Percentiles rank a stretch among this genome's conserved stretches.
phyloP scores from a whole-genome alignment of 495 filamentous ascomycete species.

The Hyaloscypha variabilis region DNA sequence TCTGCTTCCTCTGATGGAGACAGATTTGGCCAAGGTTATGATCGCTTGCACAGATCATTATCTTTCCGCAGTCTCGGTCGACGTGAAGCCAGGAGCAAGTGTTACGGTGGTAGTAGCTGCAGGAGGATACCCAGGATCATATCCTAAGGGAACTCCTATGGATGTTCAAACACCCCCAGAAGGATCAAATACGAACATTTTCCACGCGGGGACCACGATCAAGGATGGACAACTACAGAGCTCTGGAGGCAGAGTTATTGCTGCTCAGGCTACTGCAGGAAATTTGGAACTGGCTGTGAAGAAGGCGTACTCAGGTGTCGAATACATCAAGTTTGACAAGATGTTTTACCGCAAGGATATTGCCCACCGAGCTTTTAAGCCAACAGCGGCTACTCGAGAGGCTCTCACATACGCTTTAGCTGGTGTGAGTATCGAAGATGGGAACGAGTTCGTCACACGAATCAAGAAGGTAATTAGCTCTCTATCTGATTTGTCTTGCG shows the following conservation, averaged over 20 bases:
- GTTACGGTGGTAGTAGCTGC: slow-evolving; percentile 93
- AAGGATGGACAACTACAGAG: slow-evolving; percentile 66
- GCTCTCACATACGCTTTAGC: slow-evolving; percentile 90
- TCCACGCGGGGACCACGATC: slow-evolving; percentile 89
- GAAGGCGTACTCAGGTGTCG: slow-evolving; percentile 81
- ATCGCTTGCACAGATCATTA: slow-evolving; percentile 78
- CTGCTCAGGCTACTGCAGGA: slow-evolving; percentile 74
- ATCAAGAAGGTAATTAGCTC: slow-evolving; percentile 63
- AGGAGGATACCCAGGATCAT: slow-evolving; percentile 91
- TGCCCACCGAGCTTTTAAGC: slow-evolving; percentile 66
- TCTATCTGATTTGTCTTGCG: too few relatives aligned
- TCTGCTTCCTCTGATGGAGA: slow-evolving; percentile 81
- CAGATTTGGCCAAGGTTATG: slow-evolving; percentile 90
- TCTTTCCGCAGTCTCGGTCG: slow-evolving; percentile 70
- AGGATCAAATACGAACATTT: slow-evolving; percentile 64
- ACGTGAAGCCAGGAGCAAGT: slow-evolving; percentile 68
- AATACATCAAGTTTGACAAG: slow-evolving; percentile 78
- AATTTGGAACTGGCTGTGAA: slow-evolving; percentile 79
- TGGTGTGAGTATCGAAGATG: slow-evolving; percentile 89
- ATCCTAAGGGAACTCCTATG: slow-evolving; percentile 81
- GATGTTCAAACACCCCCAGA: slow-evolving; percentile 22
- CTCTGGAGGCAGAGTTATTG: slow-evolving; percentile 88
- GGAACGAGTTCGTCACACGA: slow-evolving; percentile 84
- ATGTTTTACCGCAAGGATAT: slow-evolving; percentile 97
- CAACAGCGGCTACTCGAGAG: slow-evolving; percentile 40